phyloP scores from a whole-genome alignment of 2,329 filamentous ascomycete species.

The Leptographium lundbergii region DNA sequence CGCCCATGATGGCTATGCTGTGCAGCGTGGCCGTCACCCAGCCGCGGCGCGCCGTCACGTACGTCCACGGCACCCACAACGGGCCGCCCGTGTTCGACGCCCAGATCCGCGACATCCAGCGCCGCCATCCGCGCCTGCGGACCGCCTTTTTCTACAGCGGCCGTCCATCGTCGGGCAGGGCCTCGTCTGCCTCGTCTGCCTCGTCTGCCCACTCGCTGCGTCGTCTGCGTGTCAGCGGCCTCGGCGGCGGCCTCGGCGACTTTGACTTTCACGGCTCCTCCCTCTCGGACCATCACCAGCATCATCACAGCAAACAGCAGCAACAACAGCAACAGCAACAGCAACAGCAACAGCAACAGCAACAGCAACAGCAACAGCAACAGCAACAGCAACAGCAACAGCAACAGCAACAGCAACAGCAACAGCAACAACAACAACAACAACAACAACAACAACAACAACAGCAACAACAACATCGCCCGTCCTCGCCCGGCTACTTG shows the following conservation, averaged over 20 bases:
- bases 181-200: neutral
- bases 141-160: slow-evolving; percentile 36
- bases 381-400: neutral
- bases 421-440: neutral
- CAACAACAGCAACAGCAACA: neutral
- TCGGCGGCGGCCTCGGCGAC: neutral
- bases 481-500: neutral
- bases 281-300: neutral
- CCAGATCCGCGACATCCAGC: slow-evolving; percentile 32
- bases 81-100: slow-evolving; percentile 39
- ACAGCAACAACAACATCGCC: neutral
- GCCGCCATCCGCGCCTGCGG: slow-evolving; percentile 21
- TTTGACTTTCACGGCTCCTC: neutral
- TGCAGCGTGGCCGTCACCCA: slow-evolving; percentile 36
- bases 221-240: neutral
- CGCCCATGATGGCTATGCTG: slow-evolving; percentile 46
- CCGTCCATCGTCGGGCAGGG: neutral
- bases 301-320: neutral
- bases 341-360: neutral
- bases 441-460: neutral
- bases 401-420: neutral
- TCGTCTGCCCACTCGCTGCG: neutral
- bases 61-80: slow-evolving; percentile 44
- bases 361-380: neutral
- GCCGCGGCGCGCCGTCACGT: slow-evolving; percentile 37